Conservation (phyloP, 2,329 filamentous ascomycete species). For the Paracoccidioides lutzii region DNA sequence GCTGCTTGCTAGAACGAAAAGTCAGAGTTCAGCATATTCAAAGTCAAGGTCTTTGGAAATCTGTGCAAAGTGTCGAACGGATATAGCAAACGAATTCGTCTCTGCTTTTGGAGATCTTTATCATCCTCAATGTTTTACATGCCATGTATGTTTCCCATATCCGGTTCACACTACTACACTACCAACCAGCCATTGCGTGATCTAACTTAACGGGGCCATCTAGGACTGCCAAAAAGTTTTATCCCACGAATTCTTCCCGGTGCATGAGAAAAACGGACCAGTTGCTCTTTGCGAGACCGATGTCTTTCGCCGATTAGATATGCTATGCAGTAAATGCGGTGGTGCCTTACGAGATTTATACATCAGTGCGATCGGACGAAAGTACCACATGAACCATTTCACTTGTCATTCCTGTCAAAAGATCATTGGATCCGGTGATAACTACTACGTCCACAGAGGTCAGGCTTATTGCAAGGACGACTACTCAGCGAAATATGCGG, state of each 20-base stretch:
- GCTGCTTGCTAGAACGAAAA: neutral
- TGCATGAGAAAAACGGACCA: neutral
- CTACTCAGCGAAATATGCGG: neutral
- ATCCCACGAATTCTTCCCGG: neutral
- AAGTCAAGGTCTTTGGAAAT: neutral
- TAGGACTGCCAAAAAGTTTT: neutral
- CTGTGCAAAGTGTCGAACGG: neutral
- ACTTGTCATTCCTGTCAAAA: neutral
- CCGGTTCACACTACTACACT: neutral
- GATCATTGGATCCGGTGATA: neutral
- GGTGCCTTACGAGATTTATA: slow-evolving; percentile 1
- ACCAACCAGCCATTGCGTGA: neutral
- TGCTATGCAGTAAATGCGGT: neutral
- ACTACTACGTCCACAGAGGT: neutral
- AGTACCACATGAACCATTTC: slow-evolving; percentile 1
- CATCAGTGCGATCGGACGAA: neutral
- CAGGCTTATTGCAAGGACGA: neutral
- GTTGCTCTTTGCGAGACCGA: neutral
- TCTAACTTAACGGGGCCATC: neutral
- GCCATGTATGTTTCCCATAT: neutral
- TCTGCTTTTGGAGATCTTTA: neutral
- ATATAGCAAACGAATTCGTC: neutral
- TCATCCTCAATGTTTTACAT: neutral
- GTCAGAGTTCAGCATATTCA: neutral
- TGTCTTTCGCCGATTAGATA: neutral